Percentiles rank a stretch among this genome's conserved stretches.
phyloP scores from a whole-genome alignment of 2,329 filamentous ascomycete genomes.

The Pseudopithomyces maydicus region DNA sequence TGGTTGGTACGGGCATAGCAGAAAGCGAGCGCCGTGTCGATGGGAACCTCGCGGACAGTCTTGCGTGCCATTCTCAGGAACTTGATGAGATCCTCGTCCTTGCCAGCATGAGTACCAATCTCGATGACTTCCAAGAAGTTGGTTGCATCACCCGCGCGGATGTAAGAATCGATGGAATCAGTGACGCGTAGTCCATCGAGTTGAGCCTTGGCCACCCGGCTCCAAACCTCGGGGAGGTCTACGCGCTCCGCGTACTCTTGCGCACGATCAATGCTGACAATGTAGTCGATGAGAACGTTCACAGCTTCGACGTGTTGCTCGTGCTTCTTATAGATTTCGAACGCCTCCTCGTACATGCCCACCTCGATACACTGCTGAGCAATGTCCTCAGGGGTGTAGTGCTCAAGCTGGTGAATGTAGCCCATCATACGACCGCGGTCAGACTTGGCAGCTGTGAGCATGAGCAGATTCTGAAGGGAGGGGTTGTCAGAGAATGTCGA shows the following conservation, averaged over 20 bases:
- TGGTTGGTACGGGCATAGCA: slow-evolving; percentile 91
- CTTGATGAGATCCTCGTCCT: slow-evolving; percentile 97
- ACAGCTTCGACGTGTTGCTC: slow-evolving; percentile 85
- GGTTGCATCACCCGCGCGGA: slow-evolving; percentile 87
- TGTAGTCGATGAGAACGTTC: slow-evolving; percentile 91
- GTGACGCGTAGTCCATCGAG: slow-evolving; percentile 91
- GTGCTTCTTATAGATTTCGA: slow-evolving; percentile 98
- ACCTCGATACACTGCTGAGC: slow-evolving; percentile 92
- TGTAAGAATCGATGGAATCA: slow-evolving; percentile 95
- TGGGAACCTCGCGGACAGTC: slow-evolving; percentile 88
- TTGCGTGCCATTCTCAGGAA: slow-evolving; percentile 97
- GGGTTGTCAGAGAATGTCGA: slow-evolving; percentile 97
- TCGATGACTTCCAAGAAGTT: slow-evolving; percentile 98
- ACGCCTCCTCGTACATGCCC: slow-evolving; percentile 93
- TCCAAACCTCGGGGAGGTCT: slow-evolving; percentile 95
- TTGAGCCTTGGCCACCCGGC: slow-evolving; percentile 96
- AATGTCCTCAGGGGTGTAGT: slow-evolving; percentile 91
- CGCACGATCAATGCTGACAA: slow-evolving; percentile 97
- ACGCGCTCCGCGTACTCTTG: slow-evolving; percentile 95
- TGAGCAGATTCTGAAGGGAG: slow-evolving; percentile 92
- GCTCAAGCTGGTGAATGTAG: slow-evolving; percentile 90
- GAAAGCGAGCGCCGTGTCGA: slow-evolving; percentile 94
- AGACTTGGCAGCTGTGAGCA: slow-evolving; percentile 95
- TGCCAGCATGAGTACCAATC: slow-evolving; percentile 90
- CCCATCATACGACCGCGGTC: slow-evolving; percentile 95